These are phyloP conservation scores for Castanea crenata DNA, from an alignment of 306 rosid species.

Conservation along the genomic window DNA sequence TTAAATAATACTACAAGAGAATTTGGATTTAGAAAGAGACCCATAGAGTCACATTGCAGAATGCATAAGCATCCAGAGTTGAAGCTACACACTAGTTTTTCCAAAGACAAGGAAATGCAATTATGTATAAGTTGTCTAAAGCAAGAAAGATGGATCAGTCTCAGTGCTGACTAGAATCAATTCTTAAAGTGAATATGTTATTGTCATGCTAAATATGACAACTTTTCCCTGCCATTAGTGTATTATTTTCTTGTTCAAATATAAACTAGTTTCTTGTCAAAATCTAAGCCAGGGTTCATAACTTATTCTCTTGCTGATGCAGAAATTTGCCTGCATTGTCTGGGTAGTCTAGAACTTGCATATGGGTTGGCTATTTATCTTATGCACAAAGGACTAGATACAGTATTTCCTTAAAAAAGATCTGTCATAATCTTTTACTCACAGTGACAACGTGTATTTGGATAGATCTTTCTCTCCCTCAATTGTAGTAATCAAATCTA, in stretches of 20 bases:
- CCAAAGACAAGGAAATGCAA: neutral
- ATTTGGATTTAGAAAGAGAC: too few species aligned
- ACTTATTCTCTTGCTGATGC: neutral
- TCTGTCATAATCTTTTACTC: constrained; percentile 27
- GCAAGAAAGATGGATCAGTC: neutral
- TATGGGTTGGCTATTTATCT: neutral
- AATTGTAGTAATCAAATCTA: constrained; percentile 82
- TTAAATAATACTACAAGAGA: neutral
- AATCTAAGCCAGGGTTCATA: neutral
- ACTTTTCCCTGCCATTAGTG: neutral
- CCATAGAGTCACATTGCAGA: too few species aligned
- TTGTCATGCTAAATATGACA: neutral
- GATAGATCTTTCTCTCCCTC: constrained; percentile 92
- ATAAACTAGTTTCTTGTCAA: neutral
- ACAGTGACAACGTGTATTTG: constrained; percentile 79
- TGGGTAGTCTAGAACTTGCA: neutral
- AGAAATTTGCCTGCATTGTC: neutral
- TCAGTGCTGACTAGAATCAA: neutral
- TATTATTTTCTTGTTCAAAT: neutral
- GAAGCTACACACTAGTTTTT: neutral
- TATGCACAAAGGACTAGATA: neutral
- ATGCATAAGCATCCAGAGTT: too few species aligned
- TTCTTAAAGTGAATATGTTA: neutral
- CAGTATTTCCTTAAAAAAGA: neutral
- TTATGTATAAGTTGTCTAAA: neutral